These are phyloP conservation scores for Coniochaeta sp. DNA, from an alignment of 2,329 filamentous ascomycete genomes.

Conservation along the genomic window DNA sequence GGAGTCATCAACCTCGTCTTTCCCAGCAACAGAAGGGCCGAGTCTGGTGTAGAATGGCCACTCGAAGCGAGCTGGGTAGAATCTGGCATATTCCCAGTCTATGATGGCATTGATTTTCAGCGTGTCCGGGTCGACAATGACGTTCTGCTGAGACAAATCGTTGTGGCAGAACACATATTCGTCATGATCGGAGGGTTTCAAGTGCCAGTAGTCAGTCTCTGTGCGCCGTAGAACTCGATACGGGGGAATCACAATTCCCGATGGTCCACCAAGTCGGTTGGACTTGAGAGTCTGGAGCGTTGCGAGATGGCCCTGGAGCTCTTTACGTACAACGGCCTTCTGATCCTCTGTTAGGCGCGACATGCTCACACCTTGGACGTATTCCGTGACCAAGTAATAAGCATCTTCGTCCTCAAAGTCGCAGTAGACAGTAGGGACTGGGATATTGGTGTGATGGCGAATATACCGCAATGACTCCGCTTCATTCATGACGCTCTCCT, in stretches of 20 bases:
- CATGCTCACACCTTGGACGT: conserved; percentile 22
- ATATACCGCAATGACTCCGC: conserved; percentile 19
- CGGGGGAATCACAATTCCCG: conserved; percentile 22
- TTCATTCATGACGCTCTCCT: conserved; percentile 22
- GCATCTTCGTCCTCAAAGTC: conserved; percentile 23
- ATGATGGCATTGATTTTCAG: conserved; percentile 18
- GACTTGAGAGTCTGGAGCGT: conserved; percentile 20
- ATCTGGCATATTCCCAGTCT: conserved; percentile 21
- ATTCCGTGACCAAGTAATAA: conserved; percentile 22
- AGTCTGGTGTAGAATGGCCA: conserved; percentile 14
- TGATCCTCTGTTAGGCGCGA: conserved; percentile 17
- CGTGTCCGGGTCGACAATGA: conserved; percentile 17
- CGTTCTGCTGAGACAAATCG: conserved; percentile 16
- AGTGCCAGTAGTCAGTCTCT: conserved; percentile 15
- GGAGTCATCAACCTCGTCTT: conserved; percentile 17
- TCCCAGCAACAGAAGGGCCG: conserved; percentile 17
- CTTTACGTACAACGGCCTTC: conserved; percentile 17
- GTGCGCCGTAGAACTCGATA: conserved; percentile 17
- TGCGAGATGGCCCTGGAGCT: conserved; percentile 18
- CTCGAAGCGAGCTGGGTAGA: conserved; percentile 21
- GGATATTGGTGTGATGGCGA: conserved; percentile 17
- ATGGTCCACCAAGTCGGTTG: conserved; percentile 19
- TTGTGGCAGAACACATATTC: conserved; percentile 20
- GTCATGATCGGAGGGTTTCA: conserved; percentile 11
- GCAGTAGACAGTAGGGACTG: conserved; percentile 17